Conservation (phyloP, 176 grass and related monocot genomes). For the Rhynchospora breviuscula region DNA sequence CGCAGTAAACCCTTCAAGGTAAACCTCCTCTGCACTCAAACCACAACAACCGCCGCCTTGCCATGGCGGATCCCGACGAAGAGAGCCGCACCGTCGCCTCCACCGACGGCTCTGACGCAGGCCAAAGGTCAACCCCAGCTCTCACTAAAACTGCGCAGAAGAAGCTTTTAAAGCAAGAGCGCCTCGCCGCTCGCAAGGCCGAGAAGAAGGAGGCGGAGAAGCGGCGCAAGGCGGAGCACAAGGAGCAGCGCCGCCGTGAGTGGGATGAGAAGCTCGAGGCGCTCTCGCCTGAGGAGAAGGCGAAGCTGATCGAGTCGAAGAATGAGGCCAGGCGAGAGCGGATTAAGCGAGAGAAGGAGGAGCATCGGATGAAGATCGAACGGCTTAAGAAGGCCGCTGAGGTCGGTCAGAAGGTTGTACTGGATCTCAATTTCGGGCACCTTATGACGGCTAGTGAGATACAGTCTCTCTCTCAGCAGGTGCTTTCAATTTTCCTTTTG, state of each 20-base stretch:
- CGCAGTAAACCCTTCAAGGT: not conserved
- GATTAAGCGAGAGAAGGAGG: not conserved
- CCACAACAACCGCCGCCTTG: not conserved
- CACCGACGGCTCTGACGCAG: not conserved
- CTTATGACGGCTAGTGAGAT: conserved; percentile 14
- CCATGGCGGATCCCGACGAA: not conserved
- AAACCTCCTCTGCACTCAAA: not conserved
- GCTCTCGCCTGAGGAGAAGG: conserved; percentile 6
- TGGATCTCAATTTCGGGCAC: conserved; percentile 17
- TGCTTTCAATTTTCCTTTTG: not conserved
- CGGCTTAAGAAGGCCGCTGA: conserved; percentile 1
- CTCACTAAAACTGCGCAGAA: conserved; percentile 22
- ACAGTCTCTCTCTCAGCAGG: conserved; percentile 13
- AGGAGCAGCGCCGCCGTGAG: not conserved
- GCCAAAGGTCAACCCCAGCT: not conserved
- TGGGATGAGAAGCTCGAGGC: conserved; percentile 2
- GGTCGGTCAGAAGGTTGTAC: conserved; percentile 14
- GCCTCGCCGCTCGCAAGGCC: not conserved
- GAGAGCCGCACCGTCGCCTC: not conserved
- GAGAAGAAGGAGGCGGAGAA: conserved; percentile 22
- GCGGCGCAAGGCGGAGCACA: conserved; percentile 9
- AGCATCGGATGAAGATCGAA: conserved; percentile 12
- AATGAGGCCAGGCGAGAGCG: conserved; percentile 6
- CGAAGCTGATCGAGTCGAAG: not conserved
- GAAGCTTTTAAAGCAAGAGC: conserved; percentile 16